Evolutionary conservation across 1,284 basidiomycete genomes (phyloP).

Genomic region (Inonotus hispidus): DNA sequence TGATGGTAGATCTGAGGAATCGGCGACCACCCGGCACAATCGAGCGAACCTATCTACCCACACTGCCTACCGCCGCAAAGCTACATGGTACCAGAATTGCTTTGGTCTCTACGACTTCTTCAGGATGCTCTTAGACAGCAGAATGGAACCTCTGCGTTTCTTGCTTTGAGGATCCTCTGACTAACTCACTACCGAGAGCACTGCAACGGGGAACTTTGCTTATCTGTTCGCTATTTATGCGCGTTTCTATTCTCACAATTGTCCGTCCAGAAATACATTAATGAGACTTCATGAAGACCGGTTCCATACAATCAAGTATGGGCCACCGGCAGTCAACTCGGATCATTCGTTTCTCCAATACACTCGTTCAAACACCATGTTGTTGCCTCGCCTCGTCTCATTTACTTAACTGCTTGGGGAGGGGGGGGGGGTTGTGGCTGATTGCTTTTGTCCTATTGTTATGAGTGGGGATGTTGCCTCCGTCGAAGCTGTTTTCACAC

Average conservation of each 20-base stretch:
- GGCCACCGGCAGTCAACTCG: background rate
- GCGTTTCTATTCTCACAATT: background rate
- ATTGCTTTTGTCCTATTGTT: slow-evolving; percentile 5
- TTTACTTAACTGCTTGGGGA: background rate
- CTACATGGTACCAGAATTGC: too few relatives aligned
- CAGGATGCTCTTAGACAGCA: background rate
- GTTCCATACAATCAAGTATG: background rate
- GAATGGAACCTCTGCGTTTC: background rate
- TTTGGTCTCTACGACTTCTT: too few relatives aligned
- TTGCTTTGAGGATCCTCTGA: background rate
- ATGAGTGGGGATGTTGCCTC: slow-evolving; percentile 5
- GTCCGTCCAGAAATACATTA: background rate
- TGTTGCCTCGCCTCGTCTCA: slow-evolving; percentile 2
- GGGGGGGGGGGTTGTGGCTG: too few relatives aligned
- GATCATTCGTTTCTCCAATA: background rate
- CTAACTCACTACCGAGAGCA: background rate
- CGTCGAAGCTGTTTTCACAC: slow-evolving; percentile 9
- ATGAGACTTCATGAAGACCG: background rate
- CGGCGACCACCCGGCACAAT: too few relatives aligned
- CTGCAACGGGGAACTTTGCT: background rate
- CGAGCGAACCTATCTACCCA: too few relatives aligned
- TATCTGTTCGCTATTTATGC: background rate
- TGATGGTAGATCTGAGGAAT: too few relatives aligned
- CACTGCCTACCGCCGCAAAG: too few relatives aligned
- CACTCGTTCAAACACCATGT: background rate